Percentiles rank a stretch among this genome's conserved stretches.
Evolutionary conservation across 2,329 filamentous ascomycete genomes (phyloP).

Genomic region (Colletotrichum abscissum): DNA sequence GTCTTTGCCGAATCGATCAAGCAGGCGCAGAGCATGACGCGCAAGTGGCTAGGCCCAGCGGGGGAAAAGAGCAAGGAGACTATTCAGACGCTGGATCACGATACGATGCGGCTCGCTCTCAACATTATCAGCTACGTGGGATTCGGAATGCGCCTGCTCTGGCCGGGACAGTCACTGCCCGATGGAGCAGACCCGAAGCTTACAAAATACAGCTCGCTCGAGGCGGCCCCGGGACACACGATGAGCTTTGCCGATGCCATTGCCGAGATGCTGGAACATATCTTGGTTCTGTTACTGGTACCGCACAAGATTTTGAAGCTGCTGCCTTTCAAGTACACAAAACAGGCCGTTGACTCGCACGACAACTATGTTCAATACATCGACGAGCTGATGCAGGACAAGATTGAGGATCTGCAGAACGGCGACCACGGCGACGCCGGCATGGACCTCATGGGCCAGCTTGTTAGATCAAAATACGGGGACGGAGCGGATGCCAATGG

Average conservation of each 20-base stretch:
- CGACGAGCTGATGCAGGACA: conserved; percentile 74
- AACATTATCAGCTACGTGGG: conserved; percentile 75
- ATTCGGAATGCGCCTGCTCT: conserved; percentile 72
- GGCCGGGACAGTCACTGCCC: conserved; percentile 70
- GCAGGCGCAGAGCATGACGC: conserved; percentile 72
- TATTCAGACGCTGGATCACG: conserved; percentile 67
- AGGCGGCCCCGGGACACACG: conserved; percentile 63
- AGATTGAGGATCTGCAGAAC: conserved; percentile 56
- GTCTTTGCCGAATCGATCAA: conserved; percentile 70
- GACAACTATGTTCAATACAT: conserved; percentile 77
- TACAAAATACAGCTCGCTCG: conserved; percentile 59
- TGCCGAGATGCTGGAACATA: conserved; percentile 69
- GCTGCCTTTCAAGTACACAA: conserved; percentile 63
- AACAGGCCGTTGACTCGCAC: conserved; percentile 64
- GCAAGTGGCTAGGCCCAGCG: conserved; percentile 63
- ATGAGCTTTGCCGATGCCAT: conserved; percentile 76
- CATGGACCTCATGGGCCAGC: conserved; percentile 65
- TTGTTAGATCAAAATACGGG: conserved; percentile 57
- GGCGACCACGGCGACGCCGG: conserved; percentile 54
- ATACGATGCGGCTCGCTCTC: conserved; percentile 72
- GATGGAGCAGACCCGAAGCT: conserved; percentile 55
- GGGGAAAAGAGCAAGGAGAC: conserved; percentile 47
- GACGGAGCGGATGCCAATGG: conserved; percentile 35
- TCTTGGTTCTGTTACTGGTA: conserved; percentile 70
- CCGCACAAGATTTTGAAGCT: conserved; percentile 65